These are phyloP conservation scores for Arthrobotrys conoides DNA, from an alignment of 2,329 filamentous ascomycete genomes.

Conservation along the genomic window DNA sequence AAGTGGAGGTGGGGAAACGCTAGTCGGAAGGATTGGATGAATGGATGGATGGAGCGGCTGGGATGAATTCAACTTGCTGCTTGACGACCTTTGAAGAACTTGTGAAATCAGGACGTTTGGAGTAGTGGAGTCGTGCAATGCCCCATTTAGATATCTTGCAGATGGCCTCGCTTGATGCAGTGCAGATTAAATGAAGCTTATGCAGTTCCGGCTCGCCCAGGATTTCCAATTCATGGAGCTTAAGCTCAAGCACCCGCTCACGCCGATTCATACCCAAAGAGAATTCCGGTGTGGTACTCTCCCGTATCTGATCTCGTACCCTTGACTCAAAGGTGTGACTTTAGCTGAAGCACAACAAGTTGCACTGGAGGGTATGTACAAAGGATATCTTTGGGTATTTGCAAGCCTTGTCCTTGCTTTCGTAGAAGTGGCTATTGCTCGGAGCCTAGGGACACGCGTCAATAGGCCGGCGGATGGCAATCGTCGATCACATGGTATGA, in stretches of 20 bases:
- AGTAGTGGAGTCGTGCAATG: conserved; percentile 3
- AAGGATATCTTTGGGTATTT: background rate
- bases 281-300: conserved; percentile 16
- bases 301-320: conserved; percentile 17
- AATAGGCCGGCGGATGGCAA: background rate
- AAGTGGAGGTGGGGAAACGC: conserved; percentile 54
- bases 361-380: conserved; percentile 10
- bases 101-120: background rate
- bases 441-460: background rate
- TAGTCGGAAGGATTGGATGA: conserved; percentile 25
- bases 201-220: conserved; percentile 29
- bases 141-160: conserved; percentile 41
- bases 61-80: conserved; percentile 16
- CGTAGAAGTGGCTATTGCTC: background rate
- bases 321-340: background rate
- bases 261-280: conserved; percentile 11
- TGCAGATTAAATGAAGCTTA: conserved; percentile 7
- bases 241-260: conserved; percentile 15
- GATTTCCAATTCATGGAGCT: conserved; percentile 17
- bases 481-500: conserved; percentile 1
- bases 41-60: conserved; percentile 6
- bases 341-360: background rate
- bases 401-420: conserved; percentile 25
- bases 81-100: background rate
- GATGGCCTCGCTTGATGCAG: conserved; percentile 22